phyloP scores from a whole-genome alignment of 306 rosid species.

The Lithocarpus polystachyus region DNA sequence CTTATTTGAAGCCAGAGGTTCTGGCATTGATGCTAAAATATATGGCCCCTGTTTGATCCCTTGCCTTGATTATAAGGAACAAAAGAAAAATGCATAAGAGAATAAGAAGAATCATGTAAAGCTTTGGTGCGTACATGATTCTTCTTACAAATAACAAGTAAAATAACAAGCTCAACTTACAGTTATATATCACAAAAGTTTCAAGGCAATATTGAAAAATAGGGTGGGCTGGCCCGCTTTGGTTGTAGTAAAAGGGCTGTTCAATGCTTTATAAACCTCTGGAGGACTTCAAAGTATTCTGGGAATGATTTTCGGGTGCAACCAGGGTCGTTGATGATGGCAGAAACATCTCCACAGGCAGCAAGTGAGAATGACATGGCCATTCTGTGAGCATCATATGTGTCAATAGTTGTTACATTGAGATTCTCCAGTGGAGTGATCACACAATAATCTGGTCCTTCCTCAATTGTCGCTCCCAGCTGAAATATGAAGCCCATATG shows the following conservation, averaged over 20 bases:
- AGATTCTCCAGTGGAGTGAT: conserved; percentile 92
- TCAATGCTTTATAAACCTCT: conserved; percentile 67
- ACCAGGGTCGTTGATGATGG: conserved; percentile 92
- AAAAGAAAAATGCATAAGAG: no score
- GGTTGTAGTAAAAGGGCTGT: conserved; percentile 16
- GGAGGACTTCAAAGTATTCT: conserved; percentile 88
- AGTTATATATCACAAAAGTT: conserved; percentile 7
- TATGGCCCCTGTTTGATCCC: no score
- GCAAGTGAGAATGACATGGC: conserved; percentile 99
- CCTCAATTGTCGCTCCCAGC: conserved; percentile 96
- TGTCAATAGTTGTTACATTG: conserved; percentile 73
- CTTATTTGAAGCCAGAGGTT: background rate
- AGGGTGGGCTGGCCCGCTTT: conserved; percentile 13
- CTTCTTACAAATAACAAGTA: conserved; percentile 17
- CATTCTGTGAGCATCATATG: conserved; percentile 97
- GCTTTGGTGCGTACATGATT: background rate
- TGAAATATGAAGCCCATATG: conserved; percentile 28
- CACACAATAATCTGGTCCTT: conserved; percentile 93
- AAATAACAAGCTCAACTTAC: conserved; percentile 23
- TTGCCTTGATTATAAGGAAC: no score
- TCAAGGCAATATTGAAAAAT: conserved; percentile 12
- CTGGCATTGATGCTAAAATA: background rate
- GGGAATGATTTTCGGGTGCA: conserved; percentile 98
- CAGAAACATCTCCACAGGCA: conserved; percentile 89
- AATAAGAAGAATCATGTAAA: conserved; percentile 1